Evolutionary conservation across 2,329 filamentous ascomycete genomes (phyloP), one percentile per base, ranked within the genome.

Genomic region (Sarocladium strictum): DNA sequence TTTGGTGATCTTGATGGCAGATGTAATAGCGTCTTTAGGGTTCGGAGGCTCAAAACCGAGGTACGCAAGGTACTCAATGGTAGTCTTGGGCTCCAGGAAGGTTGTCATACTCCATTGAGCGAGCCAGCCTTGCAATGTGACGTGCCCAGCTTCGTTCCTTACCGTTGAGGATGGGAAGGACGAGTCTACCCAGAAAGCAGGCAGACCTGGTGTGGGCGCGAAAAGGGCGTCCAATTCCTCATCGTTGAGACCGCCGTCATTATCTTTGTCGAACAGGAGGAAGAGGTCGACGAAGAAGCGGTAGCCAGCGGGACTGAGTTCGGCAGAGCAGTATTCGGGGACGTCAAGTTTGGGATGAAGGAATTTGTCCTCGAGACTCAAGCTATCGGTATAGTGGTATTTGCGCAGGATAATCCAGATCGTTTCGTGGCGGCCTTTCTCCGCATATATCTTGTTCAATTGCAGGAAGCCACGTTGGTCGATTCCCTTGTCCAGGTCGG

Each of bases 41-140:
- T 87, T 88, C 2, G 83, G 76, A 2, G 89, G 86, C 66, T 97
- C 94, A 64, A 97, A 99, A 1, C 94, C 94, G 2, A 99, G 84
- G 66, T 97, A 97, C 2, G 94, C 94, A 2, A 99, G 83, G 67
- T 99, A 99, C 62, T 95, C 92, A 3, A 99, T 79, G 0, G 94
- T 97, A 0, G 90, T 97, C 67, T 94, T 95, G 12, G 94, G 93
- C 55, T 95, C 92, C 57, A 95, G 84, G 64, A 97, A 99, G 0
- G 94, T 99, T 0, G 94, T 99, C 94, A 99, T 99, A 67, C 92
- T 97, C 94, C 94, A 99, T 64, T 99, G 94, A 3, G 94, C 94
- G 35, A 99, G 81, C 94, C 94, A 99, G 2, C 94, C 94, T 69
- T 99, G 94, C 3, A 99, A 77, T 1, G 94, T 99, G 58, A 99